Conservation (phyloP, 192 early-diverging fungal genomes). For the Allomyces macrogynus region DNA sequence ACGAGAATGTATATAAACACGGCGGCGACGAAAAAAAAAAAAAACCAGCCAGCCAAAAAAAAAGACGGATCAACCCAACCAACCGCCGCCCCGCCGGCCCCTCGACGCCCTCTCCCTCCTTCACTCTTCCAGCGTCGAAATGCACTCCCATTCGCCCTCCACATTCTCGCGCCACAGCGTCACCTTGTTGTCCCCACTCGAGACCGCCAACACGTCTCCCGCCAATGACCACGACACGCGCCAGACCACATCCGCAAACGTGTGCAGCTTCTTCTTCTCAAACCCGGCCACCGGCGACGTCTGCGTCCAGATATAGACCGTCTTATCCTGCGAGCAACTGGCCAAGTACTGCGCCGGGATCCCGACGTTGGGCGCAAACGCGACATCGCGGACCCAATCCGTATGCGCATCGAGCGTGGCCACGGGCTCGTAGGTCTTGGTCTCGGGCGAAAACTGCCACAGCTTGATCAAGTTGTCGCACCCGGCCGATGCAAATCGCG, state of each 20-base stretch:
- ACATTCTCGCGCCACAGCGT: conserved; percentile 92
- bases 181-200: conserved; percentile 89
- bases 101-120: no score
- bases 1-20: no score
- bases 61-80: no score
- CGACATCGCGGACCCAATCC: conserved; percentile 96
- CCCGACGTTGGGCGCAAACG: conserved; percentile 90
- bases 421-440: conserved; percentile 59
- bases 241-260: conserved; percentile 95
- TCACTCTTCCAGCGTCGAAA: conserved; percentile 41
- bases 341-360: conserved; percentile 75
- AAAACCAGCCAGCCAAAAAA: no score
- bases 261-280: conserved; percentile 50
- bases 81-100: no score
- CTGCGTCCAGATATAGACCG: conserved; percentile 89
- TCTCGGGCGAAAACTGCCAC: conserved; percentile 60
- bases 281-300: conserved; percentile 46
- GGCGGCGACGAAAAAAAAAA: no score
- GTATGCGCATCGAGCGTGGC: conserved; percentile 67
- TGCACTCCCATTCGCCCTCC: conserved; percentile 72
- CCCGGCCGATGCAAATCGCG: conserved; percentile 76
- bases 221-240: conserved; percentile 90
- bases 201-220: conserved; percentile 90
- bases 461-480: conserved; percentile 95
- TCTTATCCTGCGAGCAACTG: conserved; percentile 91